These are phyloP conservation scores for Penicillium polonicum DNA, from an alignment of 2,329 filamentous ascomycete species.

Conservation along the genomic window DNA sequence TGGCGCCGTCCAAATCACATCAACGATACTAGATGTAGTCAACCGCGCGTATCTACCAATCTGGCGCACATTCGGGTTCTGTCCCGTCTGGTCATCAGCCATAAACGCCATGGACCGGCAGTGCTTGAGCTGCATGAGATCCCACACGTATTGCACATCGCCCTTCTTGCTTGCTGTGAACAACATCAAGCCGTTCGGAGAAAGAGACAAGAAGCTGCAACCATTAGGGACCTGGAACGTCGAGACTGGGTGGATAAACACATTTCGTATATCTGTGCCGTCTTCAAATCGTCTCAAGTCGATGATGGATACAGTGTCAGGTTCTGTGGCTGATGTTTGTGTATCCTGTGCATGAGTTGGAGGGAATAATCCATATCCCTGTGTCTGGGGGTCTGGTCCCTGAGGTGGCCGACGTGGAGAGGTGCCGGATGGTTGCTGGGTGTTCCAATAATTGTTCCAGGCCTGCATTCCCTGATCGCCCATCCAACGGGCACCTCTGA, in stretches of 20 bases:
- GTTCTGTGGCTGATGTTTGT: slow-evolving; percentile 38
- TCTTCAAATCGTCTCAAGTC: slow-evolving; percentile 48
- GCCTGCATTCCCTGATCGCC: slow-evolving; percentile 51
- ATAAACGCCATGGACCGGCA: slow-evolving; percentile 41
- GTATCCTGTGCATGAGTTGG: slow-evolving; percentile 48
- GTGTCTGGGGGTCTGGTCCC: slow-evolving; percentile 30
- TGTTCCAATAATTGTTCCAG: slow-evolving; percentile 53
- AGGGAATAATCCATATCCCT: slow-evolving; percentile 42
- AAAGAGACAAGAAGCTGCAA: slow-evolving; percentile 51
- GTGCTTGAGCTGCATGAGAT: slow-evolving; percentile 49
- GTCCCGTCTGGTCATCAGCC: slow-evolving; percentile 33
- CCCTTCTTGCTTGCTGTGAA: slow-evolving; percentile 51
- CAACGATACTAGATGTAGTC: slow-evolving; percentile 86
- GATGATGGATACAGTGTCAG: slow-evolving; percentile 48
- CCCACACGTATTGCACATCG: slow-evolving; percentile 52
- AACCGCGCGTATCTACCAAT: slow-evolving; percentile 86
- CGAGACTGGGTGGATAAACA: slow-evolving; percentile 39
- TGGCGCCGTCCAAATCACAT: slow-evolving; percentile 82
- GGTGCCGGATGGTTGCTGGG: slow-evolving; percentile 36
- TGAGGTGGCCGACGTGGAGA: slow-evolving; percentile 33
- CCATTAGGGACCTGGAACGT: slow-evolving; percentile 51
- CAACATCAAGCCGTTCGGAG: slow-evolving; percentile 48
- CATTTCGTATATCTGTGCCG: slow-evolving; percentile 35
- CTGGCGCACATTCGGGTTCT: slow-evolving; percentile 63
- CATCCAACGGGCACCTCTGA: slow-evolving; percentile 51